phyloP scores from a whole-genome alignment of 1,284 basidiomycete genomes.

The Chalciporus piperatoides region DNA sequence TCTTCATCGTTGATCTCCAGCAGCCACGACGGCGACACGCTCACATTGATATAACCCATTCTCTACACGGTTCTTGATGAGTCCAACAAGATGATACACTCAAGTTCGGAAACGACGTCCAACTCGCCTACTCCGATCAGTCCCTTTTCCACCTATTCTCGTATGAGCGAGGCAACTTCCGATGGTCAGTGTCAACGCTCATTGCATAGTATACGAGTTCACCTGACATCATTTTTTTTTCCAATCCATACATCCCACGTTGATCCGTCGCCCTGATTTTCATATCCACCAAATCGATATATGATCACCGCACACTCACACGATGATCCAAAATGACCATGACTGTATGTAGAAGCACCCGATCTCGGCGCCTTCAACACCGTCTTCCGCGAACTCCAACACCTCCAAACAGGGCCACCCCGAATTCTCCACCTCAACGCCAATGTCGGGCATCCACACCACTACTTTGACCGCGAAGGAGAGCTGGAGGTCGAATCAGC shows the following conservation, averaged over 20 bases:
- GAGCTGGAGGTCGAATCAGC: constrained; percentile 28
- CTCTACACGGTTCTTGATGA: constrained; percentile 2
- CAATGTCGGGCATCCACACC: constrained; percentile 6
- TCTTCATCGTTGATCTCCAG: neutral
- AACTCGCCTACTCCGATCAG: constrained; percentile 26
- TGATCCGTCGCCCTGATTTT: neutral
- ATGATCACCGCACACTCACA: too few relatives aligned
- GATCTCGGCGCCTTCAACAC: constrained; percentile 72
- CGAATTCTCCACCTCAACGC: constrained; percentile 25
- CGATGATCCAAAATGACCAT: too few relatives aligned
- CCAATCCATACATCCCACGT: neutral
- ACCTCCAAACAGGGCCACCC: constrained; percentile 45
- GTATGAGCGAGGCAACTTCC: constrained; percentile 59
- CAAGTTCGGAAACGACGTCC: constrained; percentile 12
- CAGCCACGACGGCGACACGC: neutral
- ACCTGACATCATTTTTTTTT: neutral
- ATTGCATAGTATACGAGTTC: neutral
- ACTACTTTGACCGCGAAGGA: constrained; percentile 16
- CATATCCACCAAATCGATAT: constrained; percentile 5
- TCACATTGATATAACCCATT: neutral
- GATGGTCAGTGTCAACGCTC: constrained; percentile 45
- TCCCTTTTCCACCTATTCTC: constrained; percentile 33
- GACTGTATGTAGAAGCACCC: constrained; percentile 65
- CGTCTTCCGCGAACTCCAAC: constrained; percentile 64
- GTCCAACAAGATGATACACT: constrained; percentile 1